phyloP scores from a whole-genome alignment of 2,329 filamentous ascomycete species.

The Cladosporium sp. region DNA sequence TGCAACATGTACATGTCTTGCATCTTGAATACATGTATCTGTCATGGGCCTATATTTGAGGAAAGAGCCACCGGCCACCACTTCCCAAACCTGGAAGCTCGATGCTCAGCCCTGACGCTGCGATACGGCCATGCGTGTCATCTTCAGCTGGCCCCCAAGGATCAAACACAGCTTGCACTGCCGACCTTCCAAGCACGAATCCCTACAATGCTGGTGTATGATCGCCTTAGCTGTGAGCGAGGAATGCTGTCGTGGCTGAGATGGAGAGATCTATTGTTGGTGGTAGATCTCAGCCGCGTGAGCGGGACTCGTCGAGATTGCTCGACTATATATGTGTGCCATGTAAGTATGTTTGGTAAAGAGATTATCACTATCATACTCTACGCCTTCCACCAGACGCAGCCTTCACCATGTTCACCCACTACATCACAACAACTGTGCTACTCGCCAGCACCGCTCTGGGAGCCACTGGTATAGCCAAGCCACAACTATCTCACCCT shows the following conservation, averaged over 20 bases:
- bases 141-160: background rate
- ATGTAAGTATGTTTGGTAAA: background rate
- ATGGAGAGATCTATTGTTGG: background rate
- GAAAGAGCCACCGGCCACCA: background rate
- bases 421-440: background rate
- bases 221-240: background rate
- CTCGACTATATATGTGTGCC: background rate
- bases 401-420: background rate
- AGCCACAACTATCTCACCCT: too few species aligned
- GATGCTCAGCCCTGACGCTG: background rate
- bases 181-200: background rate
- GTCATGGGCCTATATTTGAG: background rate
- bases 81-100: background rate
- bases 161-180: background rate
- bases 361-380: background rate
- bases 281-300: background rate
- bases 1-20: background rate
- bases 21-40: background rate
- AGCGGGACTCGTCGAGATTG: background rate
- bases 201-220: background rate
- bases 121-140: background rate
- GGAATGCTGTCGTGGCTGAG: background rate
- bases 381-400: background rate
- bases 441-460: background rate
- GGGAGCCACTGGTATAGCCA: too few species aligned